Conservation (phyloP, 371 early-diverging fungal genomes). For the Dinochytrium kinnereticum region DNA sequence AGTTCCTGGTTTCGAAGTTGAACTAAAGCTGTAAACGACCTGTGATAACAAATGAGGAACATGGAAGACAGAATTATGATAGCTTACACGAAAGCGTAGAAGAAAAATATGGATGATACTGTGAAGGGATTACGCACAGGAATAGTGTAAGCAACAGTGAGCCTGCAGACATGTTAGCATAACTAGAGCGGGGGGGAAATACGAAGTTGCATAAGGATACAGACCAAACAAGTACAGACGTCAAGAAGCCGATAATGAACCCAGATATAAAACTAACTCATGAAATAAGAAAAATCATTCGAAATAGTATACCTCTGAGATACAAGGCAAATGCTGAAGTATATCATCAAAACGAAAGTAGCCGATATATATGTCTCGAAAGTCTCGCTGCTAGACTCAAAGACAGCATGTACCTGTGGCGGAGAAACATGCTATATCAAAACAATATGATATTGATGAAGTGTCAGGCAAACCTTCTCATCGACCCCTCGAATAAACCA, state of each 20-base stretch:
- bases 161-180: not conserved
- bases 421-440: not conserved
- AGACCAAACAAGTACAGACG: not conserved
- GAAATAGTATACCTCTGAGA: not conserved
- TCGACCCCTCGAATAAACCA: not conserved
- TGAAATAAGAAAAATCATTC: not conserved
- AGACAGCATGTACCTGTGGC: not conserved
- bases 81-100: not conserved
- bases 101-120: not conserved
- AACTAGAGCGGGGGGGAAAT: not conserved
- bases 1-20: not conserved
- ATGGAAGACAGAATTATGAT: not conserved
- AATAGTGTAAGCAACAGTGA: not conserved
- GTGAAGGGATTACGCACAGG: not conserved
- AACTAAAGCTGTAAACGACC: not conserved
- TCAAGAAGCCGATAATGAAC: not conserved
- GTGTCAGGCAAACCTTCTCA: not conserved
- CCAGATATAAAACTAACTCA: not conserved
- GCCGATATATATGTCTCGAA: not conserved
- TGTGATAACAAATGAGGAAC: not conserved
- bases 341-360: not conserved
- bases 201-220: not conserved
- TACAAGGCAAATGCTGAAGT: not conserved
- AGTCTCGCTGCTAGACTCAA: not conserved
- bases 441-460: not conserved